Evolutionary conservation across 1,284 basidiomycete genomes (phyloP), one percentile per base, ranked within the genome.

Genomic region (Ceratobasidium sp.): DNA sequence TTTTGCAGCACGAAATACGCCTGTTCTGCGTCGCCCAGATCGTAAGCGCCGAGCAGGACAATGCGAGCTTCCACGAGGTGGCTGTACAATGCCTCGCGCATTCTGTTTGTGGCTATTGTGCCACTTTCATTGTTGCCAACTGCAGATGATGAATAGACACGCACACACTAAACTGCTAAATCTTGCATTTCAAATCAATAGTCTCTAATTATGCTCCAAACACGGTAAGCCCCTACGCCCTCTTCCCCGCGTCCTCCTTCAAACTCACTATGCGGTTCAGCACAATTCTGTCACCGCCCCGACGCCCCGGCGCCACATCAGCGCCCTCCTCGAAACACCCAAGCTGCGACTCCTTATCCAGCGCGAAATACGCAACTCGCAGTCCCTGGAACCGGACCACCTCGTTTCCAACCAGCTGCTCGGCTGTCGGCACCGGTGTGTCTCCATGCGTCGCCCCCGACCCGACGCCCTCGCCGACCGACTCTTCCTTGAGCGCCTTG

Each of bases 321-420:
- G 83, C 85, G 0, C 81, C 80, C 75, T 91, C 88, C 28, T 89
- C 86, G 46, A 95, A 80, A 74, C 85, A 88, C 21, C 84, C 86
- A 46, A 96, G 78, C 64, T 86, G 85, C 52, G 93, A 85, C 78
- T 98, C 95, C 80, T 90, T 91, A 81, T 99, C 98, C 41, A 98
- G 85, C 11, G 94, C 88, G 80, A 99, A 99, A 84, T 98, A 99
- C 1, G 93, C 98, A 58, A 98, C 91, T 21, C 98, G 89, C 82
- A 99, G 87, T 21, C 94, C 98, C 83, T 99, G 98, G 89, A 99
- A 99, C 57, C 98, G 87, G 63, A 99, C 89, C 80, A 91, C 93
- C 82, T 99, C 98, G 80, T 93, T 91, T 23, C 98, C 97, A 46
- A 96, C 87, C 50, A 98, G 85, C 81, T 95, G 92, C 73, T 91